Evolutionary conservation across 2,329 filamentous ascomycete species (phyloP).

Genomic region (Sporothrix brasiliensis): DNA sequence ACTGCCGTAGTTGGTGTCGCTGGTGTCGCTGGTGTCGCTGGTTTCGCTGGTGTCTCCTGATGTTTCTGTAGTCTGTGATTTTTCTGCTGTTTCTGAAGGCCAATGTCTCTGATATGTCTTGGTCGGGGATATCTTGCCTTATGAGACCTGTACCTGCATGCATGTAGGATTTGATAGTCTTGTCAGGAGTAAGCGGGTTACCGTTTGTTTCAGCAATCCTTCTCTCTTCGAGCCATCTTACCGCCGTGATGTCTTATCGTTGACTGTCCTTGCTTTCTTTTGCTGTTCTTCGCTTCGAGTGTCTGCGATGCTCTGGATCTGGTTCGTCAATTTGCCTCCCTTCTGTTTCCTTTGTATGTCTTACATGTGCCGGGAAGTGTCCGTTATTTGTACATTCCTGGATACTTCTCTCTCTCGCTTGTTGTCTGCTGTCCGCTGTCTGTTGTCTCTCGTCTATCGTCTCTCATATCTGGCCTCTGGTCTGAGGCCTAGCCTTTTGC

Average conservation of each 20-base stretch:
- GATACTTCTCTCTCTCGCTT: background rate
- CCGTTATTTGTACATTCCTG: constrained; percentile 32
- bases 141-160: constrained; percentile 20
- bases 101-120: constrained; percentile 18
- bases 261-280: constrained; percentile 2
- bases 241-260: background rate
- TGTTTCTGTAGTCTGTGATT: background rate
- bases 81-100: background rate
- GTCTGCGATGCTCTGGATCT: background rate
- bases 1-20: background rate
- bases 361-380: constrained; percentile 12
- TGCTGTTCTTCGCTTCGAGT: background rate
- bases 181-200: background rate
- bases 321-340: background rate
- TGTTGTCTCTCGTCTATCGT: background rate
- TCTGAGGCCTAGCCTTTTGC: background rate
- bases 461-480: background rate
- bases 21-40: background rate
- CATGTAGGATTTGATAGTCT: background rate
- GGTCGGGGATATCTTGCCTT: constrained; percentile 26
- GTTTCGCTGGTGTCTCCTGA: background rate
- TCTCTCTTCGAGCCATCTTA: background rate
- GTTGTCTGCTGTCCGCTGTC: background rate
- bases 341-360: constrained; percentile 17
- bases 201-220: background rate